These are phyloP conservation scores for Russula virescens DNA, from an alignment of 768 basidiomycete species.

Conservation along the genomic window DNA sequence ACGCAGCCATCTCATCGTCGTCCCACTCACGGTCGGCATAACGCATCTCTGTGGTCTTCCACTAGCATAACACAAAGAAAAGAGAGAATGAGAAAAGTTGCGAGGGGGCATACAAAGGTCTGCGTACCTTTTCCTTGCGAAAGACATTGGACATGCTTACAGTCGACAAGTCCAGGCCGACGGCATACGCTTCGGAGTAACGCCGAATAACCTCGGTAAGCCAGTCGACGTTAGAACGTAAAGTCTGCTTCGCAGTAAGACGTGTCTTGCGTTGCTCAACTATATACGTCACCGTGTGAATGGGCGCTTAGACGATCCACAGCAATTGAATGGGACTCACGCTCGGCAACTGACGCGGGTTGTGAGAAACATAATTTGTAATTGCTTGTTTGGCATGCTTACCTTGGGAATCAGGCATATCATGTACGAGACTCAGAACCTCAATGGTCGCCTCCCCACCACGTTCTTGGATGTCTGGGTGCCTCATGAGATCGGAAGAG, in stretches of 20 bases:
- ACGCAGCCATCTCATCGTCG: constrained; percentile 60
- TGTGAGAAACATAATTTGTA: constrained; percentile 16
- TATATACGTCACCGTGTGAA: constrained; percentile 29
- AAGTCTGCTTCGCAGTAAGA: constrained; percentile 47
- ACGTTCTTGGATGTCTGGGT: constrained; percentile 44
- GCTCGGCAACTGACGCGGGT: constrained; percentile 44
- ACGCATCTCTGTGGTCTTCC: constrained; percentile 62
- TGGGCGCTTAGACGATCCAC: background rate
- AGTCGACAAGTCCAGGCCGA: constrained; percentile 49
- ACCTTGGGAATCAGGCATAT: constrained; percentile 65
- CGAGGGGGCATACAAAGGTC: background rate
- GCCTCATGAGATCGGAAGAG: background rate
- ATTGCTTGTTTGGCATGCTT: constrained; percentile 13
- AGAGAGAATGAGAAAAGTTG: constrained; percentile 8
- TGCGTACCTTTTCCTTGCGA: constrained; percentile 58
- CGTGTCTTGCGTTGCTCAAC: constrained; percentile 62
- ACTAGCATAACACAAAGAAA: constrained; percentile 38
- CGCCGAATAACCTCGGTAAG: constrained; percentile 69
- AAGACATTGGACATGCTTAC: constrained; percentile 58
- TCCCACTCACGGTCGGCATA: constrained; percentile 71
- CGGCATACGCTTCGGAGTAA: constrained; percentile 61
- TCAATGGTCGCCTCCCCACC: constrained; percentile 71
- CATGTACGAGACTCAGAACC: constrained; percentile 57
- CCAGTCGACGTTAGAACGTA: constrained; percentile 71
- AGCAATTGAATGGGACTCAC: constrained; percentile 34